These are phyloP conservation scores for Candida neerlandica DNA, from an alignment of 1,139 yeast species.

Conservation along the genomic window DNA sequence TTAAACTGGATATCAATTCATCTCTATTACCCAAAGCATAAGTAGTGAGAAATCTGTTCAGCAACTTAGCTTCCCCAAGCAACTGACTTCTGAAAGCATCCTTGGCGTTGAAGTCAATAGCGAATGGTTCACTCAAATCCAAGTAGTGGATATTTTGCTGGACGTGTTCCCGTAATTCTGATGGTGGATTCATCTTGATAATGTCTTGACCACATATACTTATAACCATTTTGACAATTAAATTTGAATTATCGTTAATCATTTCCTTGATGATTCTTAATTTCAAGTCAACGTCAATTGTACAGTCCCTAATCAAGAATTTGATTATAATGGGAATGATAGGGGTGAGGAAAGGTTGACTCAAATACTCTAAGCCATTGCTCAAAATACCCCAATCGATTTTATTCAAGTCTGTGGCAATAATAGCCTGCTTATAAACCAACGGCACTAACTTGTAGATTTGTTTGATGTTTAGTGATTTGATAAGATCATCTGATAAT, in stretches of 20 bases:
- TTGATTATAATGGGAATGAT: slow-evolving; percentile 39
- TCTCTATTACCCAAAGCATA: slow-evolving; percentile 14
- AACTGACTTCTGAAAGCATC: slow-evolving; percentile 11
- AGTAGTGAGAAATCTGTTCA: slow-evolving; percentile 7
- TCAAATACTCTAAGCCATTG: slow-evolving; percentile 49
- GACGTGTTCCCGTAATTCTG: slow-evolving; percentile 6
- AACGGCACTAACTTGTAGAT: slow-evolving; percentile 70
- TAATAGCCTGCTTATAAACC: slow-evolving; percentile 71
- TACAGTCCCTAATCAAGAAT: slow-evolving; percentile 29
- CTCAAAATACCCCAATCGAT: slow-evolving; percentile 38
- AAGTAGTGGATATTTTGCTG: slow-evolving; percentile 7
- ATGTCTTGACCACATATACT: slow-evolving; percentile 21
- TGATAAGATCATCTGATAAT: slow-evolving; percentile 78
- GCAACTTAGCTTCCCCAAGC: slow-evolving; percentile 1
- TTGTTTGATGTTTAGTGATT: slow-evolving; percentile 66
- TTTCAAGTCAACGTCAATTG: slow-evolving; percentile 17
- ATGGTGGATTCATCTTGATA: slow-evolving; percentile 9
- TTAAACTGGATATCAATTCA: slow-evolving; percentile 18
- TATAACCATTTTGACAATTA: slow-evolving; percentile 29
- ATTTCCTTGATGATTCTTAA: slow-evolving; percentile 24
- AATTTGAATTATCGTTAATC: slow-evolving; percentile 16
- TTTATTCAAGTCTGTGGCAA: slow-evolving; percentile 58
- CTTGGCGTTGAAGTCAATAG: slow-evolving; percentile 11
- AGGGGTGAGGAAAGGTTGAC: slow-evolving; percentile 45
- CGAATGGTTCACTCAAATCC: slow-evolving; percentile 1